Evolutionary conservation across 1,284 basidiomycete species (phyloP), one percentile per base, ranked within the genome.

Genomic region (Melampsora medusae): DNA sequence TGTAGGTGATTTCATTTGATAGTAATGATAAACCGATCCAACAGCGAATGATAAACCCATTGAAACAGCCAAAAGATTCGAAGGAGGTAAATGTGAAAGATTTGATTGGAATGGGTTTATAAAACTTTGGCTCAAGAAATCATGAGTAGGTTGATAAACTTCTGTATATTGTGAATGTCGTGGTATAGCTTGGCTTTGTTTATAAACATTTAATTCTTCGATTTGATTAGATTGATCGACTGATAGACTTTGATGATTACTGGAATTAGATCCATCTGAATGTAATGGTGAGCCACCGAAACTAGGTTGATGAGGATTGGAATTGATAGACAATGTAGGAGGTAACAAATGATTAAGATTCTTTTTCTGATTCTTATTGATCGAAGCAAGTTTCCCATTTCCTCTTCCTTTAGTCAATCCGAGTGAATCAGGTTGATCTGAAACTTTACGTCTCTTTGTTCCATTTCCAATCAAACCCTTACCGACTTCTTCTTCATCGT

Each of bases 401-500:
- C 6, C 10, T 22, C 14, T 56, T 6, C 5, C 6, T n/a, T 22
- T 56, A 22, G n/a, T 56, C 10, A 56, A 4, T 28, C 17, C 10
- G 12, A 42, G 6, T 42, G 38, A 42, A 9, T 42, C 38, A 12
- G 10, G 1, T 22, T 42, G 22, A 66, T 72, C 61, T 12, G 65
- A 5, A 48, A 67, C 46, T 35, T 74, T 74, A 35, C 72, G 46
- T 61, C 67, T 74, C 38, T 74, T 74, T 38, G 28, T 74, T 28
- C 62, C 25, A 25, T 67, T 74, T 2, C n/a, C 33, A 12, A 65
- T n/a, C 16, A 25, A 35, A 22, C 42, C 50, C 69, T 77, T 77
- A 0, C 68, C 50, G 17, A 65, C 68, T 0, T 77, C 77, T 10
- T 79, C 79, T 4, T 80, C 79, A 22, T 80, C 71, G 50, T 76